phyloP scores from a whole-genome alignment of 768 basidiomycete species.

The Naganishia onofrii region DNA sequence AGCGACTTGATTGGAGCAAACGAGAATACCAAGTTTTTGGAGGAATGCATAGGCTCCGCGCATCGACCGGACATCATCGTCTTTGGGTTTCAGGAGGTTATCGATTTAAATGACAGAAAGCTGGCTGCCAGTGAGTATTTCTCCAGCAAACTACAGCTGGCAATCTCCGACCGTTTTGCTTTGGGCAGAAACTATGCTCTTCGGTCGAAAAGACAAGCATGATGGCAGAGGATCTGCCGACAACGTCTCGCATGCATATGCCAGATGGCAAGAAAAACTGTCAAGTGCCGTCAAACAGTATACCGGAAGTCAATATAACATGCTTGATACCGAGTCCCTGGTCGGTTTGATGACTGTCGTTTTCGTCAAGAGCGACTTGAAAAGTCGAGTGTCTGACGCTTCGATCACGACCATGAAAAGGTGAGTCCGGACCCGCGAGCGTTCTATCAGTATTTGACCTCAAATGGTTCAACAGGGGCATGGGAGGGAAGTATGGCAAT shows the following conservation, averaged over 20 bases:
- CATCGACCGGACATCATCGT: slow-evolving; percentile 81
- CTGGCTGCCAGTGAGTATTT: slow-evolving; percentile 67
- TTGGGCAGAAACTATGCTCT: slow-evolving; percentile 68
- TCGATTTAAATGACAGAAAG: slow-evolving; percentile 88
- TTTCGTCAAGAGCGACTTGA: slow-evolving; percentile 67
- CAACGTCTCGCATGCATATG: slow-evolving; percentile 81
- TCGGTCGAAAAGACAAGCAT: slow-evolving; percentile 68
- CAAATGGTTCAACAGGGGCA: slow-evolving; percentile 58
- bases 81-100: slow-evolving; percentile 94
- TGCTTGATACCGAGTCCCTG: slow-evolving; percentile 79
- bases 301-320: slow-evolving; percentile 75
- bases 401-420: slow-evolving; percentile 77
- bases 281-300: slow-evolving; percentile 67
- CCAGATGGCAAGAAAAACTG: slow-evolving; percentile 81
- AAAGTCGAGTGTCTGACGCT: slow-evolving; percentile 62
- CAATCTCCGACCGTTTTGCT: not conserved
- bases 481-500: slow-evolving; percentile 90
- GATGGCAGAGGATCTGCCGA: slow-evolving; percentile 63
- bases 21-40: slow-evolving; percentile 76
- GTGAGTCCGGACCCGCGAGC: slow-evolving; percentile 23
- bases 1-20: slow-evolving; percentile 65
- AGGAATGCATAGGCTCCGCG: slow-evolving; percentile 68
- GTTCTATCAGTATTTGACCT: too few relatives aligned
- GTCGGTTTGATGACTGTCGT: slow-evolving; percentile 77
- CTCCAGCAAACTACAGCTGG: not conserved